Conservation (phyloP, 805 yeast species). For the Scheffersomyces ergatensis region DNA sequence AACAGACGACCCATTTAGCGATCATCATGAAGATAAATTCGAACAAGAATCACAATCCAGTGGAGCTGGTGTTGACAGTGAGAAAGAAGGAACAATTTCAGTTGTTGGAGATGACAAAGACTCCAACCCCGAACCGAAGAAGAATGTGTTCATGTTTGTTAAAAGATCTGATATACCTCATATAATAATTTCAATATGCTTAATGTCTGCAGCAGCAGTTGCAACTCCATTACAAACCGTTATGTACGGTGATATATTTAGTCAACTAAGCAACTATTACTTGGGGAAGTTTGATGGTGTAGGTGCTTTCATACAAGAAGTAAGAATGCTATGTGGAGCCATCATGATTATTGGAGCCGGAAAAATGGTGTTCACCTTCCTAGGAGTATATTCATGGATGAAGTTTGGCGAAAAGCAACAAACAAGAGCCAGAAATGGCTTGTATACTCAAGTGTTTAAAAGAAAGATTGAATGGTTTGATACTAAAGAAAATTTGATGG, state of each 20-base stretch:
- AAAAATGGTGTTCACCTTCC: conserved; percentile 42
- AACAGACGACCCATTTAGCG: conserved; percentile 3
- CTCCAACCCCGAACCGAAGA: not conserved
- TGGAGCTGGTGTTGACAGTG: not conserved
- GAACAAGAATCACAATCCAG: not conserved
- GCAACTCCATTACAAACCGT: conserved; percentile 62
- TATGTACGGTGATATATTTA: conserved; percentile 64
- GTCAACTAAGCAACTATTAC: conserved; percentile 24
- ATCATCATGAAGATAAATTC: not conserved
- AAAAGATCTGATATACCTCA: conserved; percentile 11
- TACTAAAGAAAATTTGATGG: conserved; percentile 49
- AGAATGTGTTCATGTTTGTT: conserved; percentile 13
- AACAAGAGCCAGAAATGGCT: conserved; percentile 45
- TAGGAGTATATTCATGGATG: conserved; percentile 62
- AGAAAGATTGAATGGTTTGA: conserved; percentile 66
- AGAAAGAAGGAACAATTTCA: not conserved
- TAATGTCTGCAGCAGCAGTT: conserved; percentile 52
- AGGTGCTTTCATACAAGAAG: conserved; percentile 20
- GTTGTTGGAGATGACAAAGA: not conserved
- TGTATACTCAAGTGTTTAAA: conserved; percentile 45
- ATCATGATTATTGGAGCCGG: conserved; percentile 32
- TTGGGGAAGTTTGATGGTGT: conserved; percentile 25
- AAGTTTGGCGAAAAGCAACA: conserved; percentile 71
- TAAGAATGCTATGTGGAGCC: conserved; percentile 24
- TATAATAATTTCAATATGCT: conserved; percentile 20